Base-by-base conservation (phyloP, 1,284 basidiomycete genomes). In the Cystobasidium sp. region DNA sequence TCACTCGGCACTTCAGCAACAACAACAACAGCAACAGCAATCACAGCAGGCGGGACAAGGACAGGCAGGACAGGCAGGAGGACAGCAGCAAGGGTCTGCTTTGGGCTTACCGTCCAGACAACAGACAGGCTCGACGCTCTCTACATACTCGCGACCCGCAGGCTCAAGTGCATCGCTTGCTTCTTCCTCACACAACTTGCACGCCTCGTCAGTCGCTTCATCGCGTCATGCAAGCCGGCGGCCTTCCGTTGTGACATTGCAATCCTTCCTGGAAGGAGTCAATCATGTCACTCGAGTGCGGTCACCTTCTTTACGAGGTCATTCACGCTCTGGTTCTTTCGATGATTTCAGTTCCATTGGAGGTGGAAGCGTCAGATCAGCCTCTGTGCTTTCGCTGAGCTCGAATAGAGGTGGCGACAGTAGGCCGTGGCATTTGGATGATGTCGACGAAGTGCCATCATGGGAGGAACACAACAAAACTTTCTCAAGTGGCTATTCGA, bases 261-360 rank as follows among this genome's bases (percentile, higher is more conserved):
- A 75, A 39, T 46, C 56, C n/a, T 75, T 68, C 68, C 52, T 70
- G 6, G 74, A 75, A 52, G 74, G 74, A 12, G 74, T 75, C 9
- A 67, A 69, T 12, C 74, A 75, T 39, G 67, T 69, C 20, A 65
- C 74, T 6, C 58, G 74, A 24, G 74, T 75, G 20, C 51, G 72
- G 47, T 74, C 72, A 5, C 72, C 59, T 18, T 65, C 59, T 22
- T 43, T 74, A n/a, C 53, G 64, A 1, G 72, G 72, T 41, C 72
- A 74, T 47, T 74, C 72, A 10, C 65, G 72, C 22, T 53, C 65
- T 39, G 65, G 47, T 20, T 74, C 72, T 5, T 65, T 43, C 39
- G 75, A 63, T 20, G 55, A 65, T 12, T 75, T 75, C 44, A 65
- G 64, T 55, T 73, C 72, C 44, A 55, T 53, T n/a, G 37, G 46